Conservation (phyloP, 176 grass and related monocot genomes). For the Echinochloa phyllopogon region DNA sequence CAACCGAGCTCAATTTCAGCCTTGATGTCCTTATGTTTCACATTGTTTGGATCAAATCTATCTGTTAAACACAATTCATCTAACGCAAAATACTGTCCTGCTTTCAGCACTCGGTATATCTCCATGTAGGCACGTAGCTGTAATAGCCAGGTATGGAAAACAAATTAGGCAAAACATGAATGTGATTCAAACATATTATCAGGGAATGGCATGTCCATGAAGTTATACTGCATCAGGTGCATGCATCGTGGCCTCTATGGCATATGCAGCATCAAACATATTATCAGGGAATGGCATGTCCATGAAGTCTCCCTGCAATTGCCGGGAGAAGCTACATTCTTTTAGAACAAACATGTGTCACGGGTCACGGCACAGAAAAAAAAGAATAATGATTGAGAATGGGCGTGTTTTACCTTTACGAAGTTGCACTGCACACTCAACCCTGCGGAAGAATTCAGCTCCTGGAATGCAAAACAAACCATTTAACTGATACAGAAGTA, state of each 20-base stretch:
- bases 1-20: conserved; percentile 55
- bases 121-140: conserved; percentile 49
- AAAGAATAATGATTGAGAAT: neutral
- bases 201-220: no score
- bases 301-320: conserved; percentile 81
- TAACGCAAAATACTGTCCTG: conserved; percentile 51
- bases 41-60: conserved; percentile 44
- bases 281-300: conserved; percentile 68
- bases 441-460: conserved; percentile 50
- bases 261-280: conserved; percentile 62
- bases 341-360: neutral
- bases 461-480: conserved; percentile 41
- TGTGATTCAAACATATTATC: no score
- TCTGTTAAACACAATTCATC: conserved; percentile 56
- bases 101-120: conserved; percentile 52
- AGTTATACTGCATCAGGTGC: conserved; percentile 64
- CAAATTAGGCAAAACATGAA: no score
- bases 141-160: no score
- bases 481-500: neutral
- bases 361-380: neutral
- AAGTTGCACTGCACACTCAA: conserved; percentile 56
- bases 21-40: conserved; percentile 42
- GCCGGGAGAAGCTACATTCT: neutral
- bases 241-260: conserved; percentile 69
- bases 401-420: conserved; percentile 49